Conservation (phyloP, 2,329 filamentous ascomycete genomes). For the Zarea fungicola region DNA sequence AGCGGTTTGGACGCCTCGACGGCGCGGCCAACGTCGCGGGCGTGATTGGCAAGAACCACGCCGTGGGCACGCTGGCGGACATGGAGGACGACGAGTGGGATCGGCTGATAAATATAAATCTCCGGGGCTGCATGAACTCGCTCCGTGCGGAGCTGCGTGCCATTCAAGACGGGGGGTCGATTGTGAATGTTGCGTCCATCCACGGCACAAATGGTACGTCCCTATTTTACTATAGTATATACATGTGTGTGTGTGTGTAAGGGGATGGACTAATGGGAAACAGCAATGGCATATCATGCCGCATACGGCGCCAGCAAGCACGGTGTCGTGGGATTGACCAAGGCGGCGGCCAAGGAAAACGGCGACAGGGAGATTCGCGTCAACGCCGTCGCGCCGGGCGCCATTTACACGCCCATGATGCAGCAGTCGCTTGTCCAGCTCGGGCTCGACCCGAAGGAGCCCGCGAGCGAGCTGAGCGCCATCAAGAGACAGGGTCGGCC, state of each 20-base stretch:
- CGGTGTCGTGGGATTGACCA: conserved; percentile 32
- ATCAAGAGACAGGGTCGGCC: conserved; percentile 40
- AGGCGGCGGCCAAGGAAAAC: conserved; percentile 33
- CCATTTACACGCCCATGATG: conserved; percentile 47
- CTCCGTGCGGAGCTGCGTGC: conserved; percentile 40
- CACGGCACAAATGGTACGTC: conserved; percentile 38
- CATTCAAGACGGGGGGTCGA: conserved; percentile 42
- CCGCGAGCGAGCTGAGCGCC: conserved; percentile 37
- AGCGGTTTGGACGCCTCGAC: conserved; percentile 47
- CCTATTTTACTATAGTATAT: background rate
- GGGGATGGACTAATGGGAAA: no score
- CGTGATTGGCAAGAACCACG: conserved; percentile 41
- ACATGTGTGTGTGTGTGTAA: background rate
- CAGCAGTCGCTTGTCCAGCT: conserved; percentile 35
- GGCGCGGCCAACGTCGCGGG: conserved; percentile 53
- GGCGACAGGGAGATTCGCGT: conserved; percentile 38
- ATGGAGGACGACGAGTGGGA: conserved; percentile 45
- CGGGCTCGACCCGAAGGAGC: conserved; percentile 29
- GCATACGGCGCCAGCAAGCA: conserved; percentile 37
- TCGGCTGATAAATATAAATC: conserved; percentile 42
- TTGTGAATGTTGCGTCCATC: conserved; percentile 52
- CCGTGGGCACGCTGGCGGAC: conserved; percentile 34
- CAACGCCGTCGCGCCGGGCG: conserved; percentile 44
- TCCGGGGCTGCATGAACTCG: conserved; percentile 49
- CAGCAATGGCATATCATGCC: conserved; percentile 30